Evolutionary conservation across 768 basidiomycete genomes (phyloP), one percentile per base, ranked within the genome.

Genomic region (Mycena venus): DNA sequence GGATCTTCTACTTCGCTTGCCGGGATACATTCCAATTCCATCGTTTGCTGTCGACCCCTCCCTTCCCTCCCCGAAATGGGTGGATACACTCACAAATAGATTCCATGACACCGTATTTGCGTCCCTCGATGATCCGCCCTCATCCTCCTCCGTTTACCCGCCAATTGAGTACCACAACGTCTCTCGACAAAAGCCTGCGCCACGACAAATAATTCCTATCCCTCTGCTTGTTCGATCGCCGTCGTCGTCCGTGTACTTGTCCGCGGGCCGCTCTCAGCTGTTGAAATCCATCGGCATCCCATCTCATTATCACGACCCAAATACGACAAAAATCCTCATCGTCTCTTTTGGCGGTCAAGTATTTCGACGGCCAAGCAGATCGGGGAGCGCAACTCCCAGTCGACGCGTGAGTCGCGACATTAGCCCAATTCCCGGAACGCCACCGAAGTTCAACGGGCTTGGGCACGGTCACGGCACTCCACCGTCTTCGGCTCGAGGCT

Each of bases 301-400:
- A 0, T 61, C 67, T 14, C 76, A 88, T 21, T 80, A 87, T 8
- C 90, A 91, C 40, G 86, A 91, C 70, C 82, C 86, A 0, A 71
- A 75, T 6, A 82, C 75, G 25, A 91, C 89, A 3, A 93, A 90
- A 78, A 89, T 96, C 49, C 86, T 95, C 31, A 84, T 95, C 31
- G 93, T 96, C 9, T 95, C 94, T 1, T 96, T 96, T 78, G 94
- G 94, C 19, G 94, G 94, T 0, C 94, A 96, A 77, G 84, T 91
- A 10, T 92, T 95, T 81, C 89, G 88, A 67, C 87, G 86, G 62
- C 91, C 92, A 4, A 87, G 84, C 70, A 79, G 85, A 51, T 74
- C 82, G 0, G 82, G 82, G 7, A 90, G 89, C 77, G 80, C 81
- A 14, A 80, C 78, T 2, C 84, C 82, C 2, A 80, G 77, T 63